Evolutionary conservation across 2,329 filamentous ascomycete genomes (phyloP), one percentile per base, ranked within the genome.

Genomic region (Xylaria sp.): DNA sequence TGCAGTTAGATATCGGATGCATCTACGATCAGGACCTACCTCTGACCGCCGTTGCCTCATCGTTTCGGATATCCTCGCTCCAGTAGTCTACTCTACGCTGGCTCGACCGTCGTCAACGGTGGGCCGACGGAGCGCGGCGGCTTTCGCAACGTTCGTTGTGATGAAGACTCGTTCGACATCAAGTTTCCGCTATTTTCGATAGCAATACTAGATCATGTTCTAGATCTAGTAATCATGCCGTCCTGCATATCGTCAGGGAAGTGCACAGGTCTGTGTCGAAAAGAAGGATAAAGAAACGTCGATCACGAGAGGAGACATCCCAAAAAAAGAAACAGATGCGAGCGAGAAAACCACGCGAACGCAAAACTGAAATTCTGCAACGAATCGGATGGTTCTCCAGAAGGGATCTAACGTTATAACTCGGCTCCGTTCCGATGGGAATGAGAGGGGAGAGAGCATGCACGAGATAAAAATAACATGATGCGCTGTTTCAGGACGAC

Each of bases 401-500:
- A 62, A 44, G 27, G 44, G 38, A 63, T 49, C 54, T 35, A 67
- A 57, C 51, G 55, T 54, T 63, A 25, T 41, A 13, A 57, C 61
- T 72, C 67, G 68, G 68, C 62, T 69, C 64, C 67, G 66, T 67
- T 67, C 67, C 67, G 69, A 67, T 62, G 64, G 68, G 67, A 68
- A 65, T 66, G 63, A 64, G 58, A 63, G 56, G 58, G 59, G 62
- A 37, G 43, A 40, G 43, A 41, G 23, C 41, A 55, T 43, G 10
- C 27, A 44, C 29, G 54, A 51, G 65, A 70, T 70, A 71, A 70
- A 71, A 70, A 71, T 69, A 69, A 67, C 64, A 62, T 64, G 54
- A 63, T 64, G 65, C 55, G 67, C 58, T 49, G 64, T 64, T 66
- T 71, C 70, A 71, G 63, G 63, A 67, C 56, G 54, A 68, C 47